phyloP scores from a whole-genome alignment of 768 basidiomycete genomes.

The Wakefieldia striispora region DNA sequence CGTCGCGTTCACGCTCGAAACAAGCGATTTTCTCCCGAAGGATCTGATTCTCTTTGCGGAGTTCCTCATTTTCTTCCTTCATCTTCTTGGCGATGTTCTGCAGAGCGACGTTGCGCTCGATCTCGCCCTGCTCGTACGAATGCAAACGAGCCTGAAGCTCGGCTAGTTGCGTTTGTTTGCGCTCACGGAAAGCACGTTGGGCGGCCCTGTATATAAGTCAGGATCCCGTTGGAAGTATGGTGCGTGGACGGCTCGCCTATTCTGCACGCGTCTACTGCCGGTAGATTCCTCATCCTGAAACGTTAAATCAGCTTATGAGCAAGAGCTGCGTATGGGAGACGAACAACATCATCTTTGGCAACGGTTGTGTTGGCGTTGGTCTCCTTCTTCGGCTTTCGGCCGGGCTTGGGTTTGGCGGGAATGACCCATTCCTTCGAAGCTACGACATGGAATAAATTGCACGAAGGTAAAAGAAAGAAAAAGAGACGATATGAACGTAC shows the following conservation, averaged over 20 bases:
- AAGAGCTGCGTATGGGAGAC: conserved; percentile 17
- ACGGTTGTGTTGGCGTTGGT: conserved; percentile 19
- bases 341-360: conserved; percentile 50
- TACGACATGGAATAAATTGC: conserved; percentile 24
- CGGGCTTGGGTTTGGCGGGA: conserved; percentile 82
- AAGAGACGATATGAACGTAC: conserved; percentile 35
- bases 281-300: conserved; percentile 48
- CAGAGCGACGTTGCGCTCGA: conserved; percentile 81
- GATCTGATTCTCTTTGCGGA: conserved; percentile 63
- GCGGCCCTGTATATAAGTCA: conserved; percentile 56
- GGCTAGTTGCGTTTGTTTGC: conserved; percentile 84
- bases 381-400: conserved; percentile 84
- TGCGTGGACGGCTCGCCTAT: conserved; percentile 46
- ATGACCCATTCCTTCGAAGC: conserved; percentile 92
- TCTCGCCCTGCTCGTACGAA: conserved; percentile 87
- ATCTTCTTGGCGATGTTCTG: conserved; percentile 80
- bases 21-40: conserved; percentile 52
- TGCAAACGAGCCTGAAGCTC: conserved; percentile 85
- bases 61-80: conserved; percentile 81
- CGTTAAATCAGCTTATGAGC: conserved; percentile 4
- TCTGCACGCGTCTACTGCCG: conserved; percentile 68
- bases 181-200: conserved; percentile 86
- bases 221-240: background rate
- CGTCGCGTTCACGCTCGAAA: conserved; percentile 39
- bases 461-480: background rate